Evolutionary conservation across 2,329 filamentous ascomycete genomes (phyloP).

Genomic region (Colletotrichum trifolii): DNA sequence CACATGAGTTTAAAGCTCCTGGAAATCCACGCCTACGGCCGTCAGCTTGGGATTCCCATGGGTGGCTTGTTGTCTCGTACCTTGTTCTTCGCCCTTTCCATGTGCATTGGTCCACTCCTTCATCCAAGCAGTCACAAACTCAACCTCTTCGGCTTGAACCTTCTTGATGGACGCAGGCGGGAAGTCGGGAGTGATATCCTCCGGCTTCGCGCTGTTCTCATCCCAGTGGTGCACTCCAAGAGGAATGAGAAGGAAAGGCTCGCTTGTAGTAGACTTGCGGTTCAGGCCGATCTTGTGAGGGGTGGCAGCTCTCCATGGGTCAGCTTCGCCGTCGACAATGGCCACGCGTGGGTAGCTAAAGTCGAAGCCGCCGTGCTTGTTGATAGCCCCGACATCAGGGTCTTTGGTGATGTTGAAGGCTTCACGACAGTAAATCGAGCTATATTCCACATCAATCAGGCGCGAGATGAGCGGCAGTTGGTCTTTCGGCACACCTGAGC

Average conservation of each 20-base stretch:
- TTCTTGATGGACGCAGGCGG: conserved; percentile 69
- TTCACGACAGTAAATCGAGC: conserved; percentile 69
- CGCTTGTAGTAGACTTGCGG: conserved; percentile 68
- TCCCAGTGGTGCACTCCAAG: conserved; percentile 88
- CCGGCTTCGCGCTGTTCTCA: conserved; percentile 74
- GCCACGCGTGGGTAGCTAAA: conserved; percentile 82
- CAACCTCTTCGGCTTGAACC: conserved; percentile 67
- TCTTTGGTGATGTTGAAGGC: conserved; percentile 76
- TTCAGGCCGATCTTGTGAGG: conserved; percentile 73
- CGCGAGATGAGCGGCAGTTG: conserved; percentile 79
- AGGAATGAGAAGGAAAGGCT: conserved; percentile 80
- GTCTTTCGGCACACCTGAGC: conserved; percentile 72
- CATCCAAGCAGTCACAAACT: conserved; percentile 76
- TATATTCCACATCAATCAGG: conserved; percentile 72
- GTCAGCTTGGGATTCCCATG: background rate
- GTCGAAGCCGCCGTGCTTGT: conserved; percentile 79
- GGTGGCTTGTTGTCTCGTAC: background rate
- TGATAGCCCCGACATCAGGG: conserved; percentile 74
- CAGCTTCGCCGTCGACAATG: conserved; percentile 79
- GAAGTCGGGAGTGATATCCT: conserved; percentile 67
- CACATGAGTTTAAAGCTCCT: too few relatives aligned
- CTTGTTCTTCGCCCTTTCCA: background rate
- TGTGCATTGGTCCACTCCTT: conserved; percentile 60
- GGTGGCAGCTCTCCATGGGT: conserved; percentile 83
- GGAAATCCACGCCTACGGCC: background rate